phyloP scores from a whole-genome alignment of 345 rosid species.

The Abelmoschus esculentus region DNA sequence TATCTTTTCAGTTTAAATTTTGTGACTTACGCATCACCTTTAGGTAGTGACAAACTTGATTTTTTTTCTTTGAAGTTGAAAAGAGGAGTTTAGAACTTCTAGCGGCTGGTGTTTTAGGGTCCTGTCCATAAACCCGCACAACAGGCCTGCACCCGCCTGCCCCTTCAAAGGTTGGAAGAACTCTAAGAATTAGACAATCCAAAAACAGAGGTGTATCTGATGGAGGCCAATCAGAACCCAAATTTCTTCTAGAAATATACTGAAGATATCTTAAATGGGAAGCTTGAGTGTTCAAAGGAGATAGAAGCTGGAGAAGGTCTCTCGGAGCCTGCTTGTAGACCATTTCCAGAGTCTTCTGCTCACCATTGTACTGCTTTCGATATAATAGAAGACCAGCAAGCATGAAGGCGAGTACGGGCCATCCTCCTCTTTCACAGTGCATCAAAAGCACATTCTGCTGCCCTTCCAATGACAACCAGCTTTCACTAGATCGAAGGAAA shows the following conservation, averaged over 20 bases:
- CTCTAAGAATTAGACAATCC: slow-evolving; percentile 78
- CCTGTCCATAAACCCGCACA: slow-evolving; percentile 82
- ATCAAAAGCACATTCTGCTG: slow-evolving; percentile 88
- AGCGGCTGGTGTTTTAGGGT: slow-evolving; percentile 57
- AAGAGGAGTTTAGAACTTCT: slow-evolving; percentile 83
- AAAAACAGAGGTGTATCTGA: slow-evolving; percentile 78
- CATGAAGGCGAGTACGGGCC: slow-evolving; percentile 98
- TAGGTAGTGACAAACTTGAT: slow-evolving; percentile 49
- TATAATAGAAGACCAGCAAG: slow-evolving; percentile 85
- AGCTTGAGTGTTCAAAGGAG: slow-evolving; percentile 83
- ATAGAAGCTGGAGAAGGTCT: slow-evolving; percentile 75
- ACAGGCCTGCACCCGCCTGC: slow-evolving; percentile 81
- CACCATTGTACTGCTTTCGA: slow-evolving; percentile 78
- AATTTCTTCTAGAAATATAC: slow-evolving; percentile 86
- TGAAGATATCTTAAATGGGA: slow-evolving; percentile 95
- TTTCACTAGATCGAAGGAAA: slow-evolving; percentile 86
- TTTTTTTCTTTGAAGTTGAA: slow-evolving; percentile 58
- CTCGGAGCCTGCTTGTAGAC: slow-evolving; percentile 96
- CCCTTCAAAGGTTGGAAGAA: slow-evolving; percentile 68
- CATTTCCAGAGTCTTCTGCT: slow-evolving; percentile 97
- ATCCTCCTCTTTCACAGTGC: slow-evolving; percentile 96
- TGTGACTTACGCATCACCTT: slow-evolving; percentile 43
- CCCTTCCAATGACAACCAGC: slow-evolving; percentile 89
- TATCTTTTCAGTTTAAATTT: slow-evolving; percentile 14
- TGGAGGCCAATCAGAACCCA: slow-evolving; percentile 95